Evolutionary conservation across 164 flowering plant genomes (phyloP), one percentile per base, ranked within the genome.

Genomic region (Cinnamomum chago): DNA sequence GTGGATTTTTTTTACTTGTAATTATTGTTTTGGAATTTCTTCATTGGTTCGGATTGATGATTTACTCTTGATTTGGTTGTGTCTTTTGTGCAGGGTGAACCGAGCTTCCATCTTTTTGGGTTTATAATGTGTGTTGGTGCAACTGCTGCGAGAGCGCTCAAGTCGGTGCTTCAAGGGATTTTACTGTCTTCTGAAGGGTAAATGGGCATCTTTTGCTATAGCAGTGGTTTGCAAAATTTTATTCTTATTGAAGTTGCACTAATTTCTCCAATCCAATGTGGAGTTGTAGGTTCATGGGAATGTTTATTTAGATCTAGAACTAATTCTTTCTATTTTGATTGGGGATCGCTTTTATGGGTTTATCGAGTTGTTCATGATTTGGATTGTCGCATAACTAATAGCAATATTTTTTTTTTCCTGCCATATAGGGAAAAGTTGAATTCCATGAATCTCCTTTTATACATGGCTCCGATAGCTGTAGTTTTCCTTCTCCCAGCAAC

Each of bases 401-500:
- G 66, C 35, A 52, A 40, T n/a, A n/a, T 70, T 20, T 76, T 73
- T 51, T 70, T 51, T 70, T 14, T 14, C 5, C 12, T 58, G 0
- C 73, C 80, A 62, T 74, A 13, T 79, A 89, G 92, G 85, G 92
- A 89, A 77, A 88, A 88, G 75, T 78, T 89, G 28, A 86, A 89
- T 76, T 88, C 90, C n/a, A 86, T 87, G 90, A 88, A 88, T 78
- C 85, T 88, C 22, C 84, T 90, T 28, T 58, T 90, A 65, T 87
- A 90, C 82, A 90, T 90, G 93, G 88, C 93, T 35, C 92, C 92
- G 13, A 78, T 87, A 67, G 92, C 94, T 33, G 89, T 90, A 68
- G 80, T 82, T 13, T 76, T 82, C 77, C 82, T 90, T 23, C 84
- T 88, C 74, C 94, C 92, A 18, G 86, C 88, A 18, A 78, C 90